These are phyloP conservation scores for Penicillium brevicompactum DNA, from an alignment of 2,329 filamentous ascomycete species.

Conservation along the genomic window DNA sequence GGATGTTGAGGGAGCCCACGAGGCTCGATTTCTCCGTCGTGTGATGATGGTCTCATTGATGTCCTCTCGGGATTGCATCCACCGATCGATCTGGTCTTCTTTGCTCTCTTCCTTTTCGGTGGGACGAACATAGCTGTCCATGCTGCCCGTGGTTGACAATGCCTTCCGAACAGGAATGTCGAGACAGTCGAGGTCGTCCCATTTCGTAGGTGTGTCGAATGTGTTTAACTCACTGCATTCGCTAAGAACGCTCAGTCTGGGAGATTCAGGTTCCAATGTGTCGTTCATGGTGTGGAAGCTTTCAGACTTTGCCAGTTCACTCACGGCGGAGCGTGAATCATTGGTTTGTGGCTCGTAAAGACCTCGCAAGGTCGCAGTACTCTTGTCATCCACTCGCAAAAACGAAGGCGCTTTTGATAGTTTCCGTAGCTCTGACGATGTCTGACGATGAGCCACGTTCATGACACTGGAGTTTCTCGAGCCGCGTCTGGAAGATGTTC, in stretches of 20 bases:
- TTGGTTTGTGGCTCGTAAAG: slow-evolving; percentile 36
- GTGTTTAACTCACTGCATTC: slow-evolving; percentile 47
- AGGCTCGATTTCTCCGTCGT: slow-evolving; percentile 19
- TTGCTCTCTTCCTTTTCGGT: slow-evolving; percentile 21
- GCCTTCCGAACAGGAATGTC: slow-evolving; percentile 33
- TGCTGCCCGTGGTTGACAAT: slow-evolving; percentile 11
- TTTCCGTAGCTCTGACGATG: slow-evolving; percentile 27
- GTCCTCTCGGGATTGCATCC: slow-evolving; percentile 33
- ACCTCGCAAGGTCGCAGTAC: slow-evolving; percentile 43
- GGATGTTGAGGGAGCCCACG: slow-evolving; percentile 24
- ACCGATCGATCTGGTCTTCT: slow-evolving; percentile 32
- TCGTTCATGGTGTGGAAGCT: slow-evolving; percentile 41
- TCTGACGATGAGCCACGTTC: slow-evolving; percentile 14
- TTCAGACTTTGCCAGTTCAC: slow-evolving; percentile 36
- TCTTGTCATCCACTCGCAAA: slow-evolving; percentile 38
- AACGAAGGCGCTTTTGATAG: slow-evolving; percentile 44
- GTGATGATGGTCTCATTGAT: slow-evolving; percentile 19
- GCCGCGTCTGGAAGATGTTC: slow-evolving; percentile 40
- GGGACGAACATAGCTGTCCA: slow-evolving; percentile 20
- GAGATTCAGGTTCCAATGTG: slow-evolving; percentile 38
- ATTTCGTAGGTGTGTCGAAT: slow-evolving; percentile 27
- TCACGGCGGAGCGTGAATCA: slow-evolving; percentile 28
- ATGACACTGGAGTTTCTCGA: slow-evolving; percentile 23
- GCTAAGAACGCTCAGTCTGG: slow-evolving; percentile 46
- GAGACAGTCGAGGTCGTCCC: slow-evolving; percentile 27